Percentiles rank a stretch among this genome's conserved stretches.
Evolutionary conservation across 352 stramenopile species (phyloP).

Genomic region (Plasmopara viticola): DNA sequence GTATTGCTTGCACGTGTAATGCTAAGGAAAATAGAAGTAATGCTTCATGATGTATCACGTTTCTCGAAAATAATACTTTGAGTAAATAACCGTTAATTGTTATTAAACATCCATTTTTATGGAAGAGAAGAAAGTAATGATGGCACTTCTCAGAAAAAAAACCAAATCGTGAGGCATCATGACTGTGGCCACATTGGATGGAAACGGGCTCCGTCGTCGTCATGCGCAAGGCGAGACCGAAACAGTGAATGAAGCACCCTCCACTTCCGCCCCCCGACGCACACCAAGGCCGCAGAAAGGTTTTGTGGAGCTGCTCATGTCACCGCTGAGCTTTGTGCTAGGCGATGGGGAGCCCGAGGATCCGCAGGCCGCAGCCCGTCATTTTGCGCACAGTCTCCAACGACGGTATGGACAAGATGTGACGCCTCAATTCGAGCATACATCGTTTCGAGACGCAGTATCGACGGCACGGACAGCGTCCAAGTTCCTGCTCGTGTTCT

Average conservation of each 20-base stretch:
- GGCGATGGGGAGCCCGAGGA: slow-evolving; percentile 65
- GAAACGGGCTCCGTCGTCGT: slow-evolving; percentile 28
- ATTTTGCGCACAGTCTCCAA: slow-evolving; percentile 51
- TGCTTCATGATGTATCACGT: too few relatives aligned
- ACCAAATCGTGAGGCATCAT: slow-evolving; percentile 2
- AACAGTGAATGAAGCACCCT: not conserved
- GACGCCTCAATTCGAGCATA: slow-evolving; percentile 71
- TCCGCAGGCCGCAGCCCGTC: slow-evolving; percentile 45
- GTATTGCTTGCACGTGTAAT: too few relatives aligned
- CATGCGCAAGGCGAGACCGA: slow-evolving; percentile 19
- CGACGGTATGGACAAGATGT: slow-evolving; percentile 44
- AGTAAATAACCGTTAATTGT: too few relatives aligned
- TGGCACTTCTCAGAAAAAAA: too few relatives aligned
- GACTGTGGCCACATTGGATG: slow-evolving; percentile 14
- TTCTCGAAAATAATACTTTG: too few relatives aligned
- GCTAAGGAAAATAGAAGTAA: too few relatives aligned
- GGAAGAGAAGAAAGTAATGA: too few relatives aligned
- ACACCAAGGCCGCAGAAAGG: slow-evolving; percentile 33
- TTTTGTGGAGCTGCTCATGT: slow-evolving; percentile 73
- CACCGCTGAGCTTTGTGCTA: slow-evolving; percentile 63
- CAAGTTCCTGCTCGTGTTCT: slow-evolving; percentile 81
- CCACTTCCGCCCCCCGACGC: slow-evolving; percentile 1
- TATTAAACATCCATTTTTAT: too few relatives aligned
- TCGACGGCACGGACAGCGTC: slow-evolving; percentile 67
- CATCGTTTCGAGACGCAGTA: slow-evolving; percentile 77